Base-by-base conservation (phyloP, 208 protist species). In the Polymyxa betae region DNA sequence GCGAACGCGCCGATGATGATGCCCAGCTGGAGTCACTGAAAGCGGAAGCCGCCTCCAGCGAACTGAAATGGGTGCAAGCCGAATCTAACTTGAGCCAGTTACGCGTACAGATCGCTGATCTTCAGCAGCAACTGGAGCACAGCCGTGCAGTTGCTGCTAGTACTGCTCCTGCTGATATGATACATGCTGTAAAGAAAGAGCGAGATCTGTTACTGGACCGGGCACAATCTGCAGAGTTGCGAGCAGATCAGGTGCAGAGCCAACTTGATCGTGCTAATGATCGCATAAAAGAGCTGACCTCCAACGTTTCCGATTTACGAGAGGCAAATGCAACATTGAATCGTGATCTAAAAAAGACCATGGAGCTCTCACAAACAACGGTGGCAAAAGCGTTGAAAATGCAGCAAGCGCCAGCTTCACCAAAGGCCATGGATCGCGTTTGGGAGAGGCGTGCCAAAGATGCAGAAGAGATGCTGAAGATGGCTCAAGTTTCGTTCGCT, bases 381-480 rank as follows among this genome's bases (percentile, higher is more conserved):
- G 72, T 82, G 16, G 29, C 20, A 29, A 66, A 66, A 16, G 72
- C 72, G 16, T 12, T 82, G 72, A n/a, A 82, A 35, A 45, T 82
- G 5, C n/a, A 60, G 24, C 49, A 60, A 60, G 49, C 49, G 5
- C 72, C 72, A 20, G 10, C 16, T 5, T 82, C 72, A n/a, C 72
- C 72, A 20, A 45, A 35, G n/a, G 35, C 35, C 35, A 45, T 82
- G 72, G 72, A 82, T 82, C 5, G 35, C 5, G 72, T 82, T 38
- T 82, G 72, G 72, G 72, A 82, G n/a, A 35, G 72, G n/a, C 72
- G 72, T 12, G 72, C 72, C 12, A 82, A 82, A n/a, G 72, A 82
- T 43, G 72, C 72, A 16, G 72, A 82, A 82, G 72, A 82, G 35
- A 82, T 82, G 72, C 72, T 82, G 16, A 43, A 45, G 35, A 82